These are phyloP conservation scores for Cercospora brassicicola DNA, from an alignment of 2,329 filamentous ascomycete genomes.

Conservation along the genomic window DNA sequence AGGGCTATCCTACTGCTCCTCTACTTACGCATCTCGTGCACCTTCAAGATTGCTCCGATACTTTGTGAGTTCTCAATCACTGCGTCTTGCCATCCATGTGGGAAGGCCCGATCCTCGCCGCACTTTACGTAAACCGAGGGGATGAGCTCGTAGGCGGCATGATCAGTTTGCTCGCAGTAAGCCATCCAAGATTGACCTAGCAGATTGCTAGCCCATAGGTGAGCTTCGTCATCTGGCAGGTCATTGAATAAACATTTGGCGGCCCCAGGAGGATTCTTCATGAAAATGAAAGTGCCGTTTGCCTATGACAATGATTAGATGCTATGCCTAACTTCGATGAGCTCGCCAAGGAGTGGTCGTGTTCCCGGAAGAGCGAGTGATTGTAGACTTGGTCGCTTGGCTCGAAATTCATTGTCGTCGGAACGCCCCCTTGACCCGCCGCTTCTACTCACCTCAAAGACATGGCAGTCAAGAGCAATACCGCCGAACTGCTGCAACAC, in stretches of 20 bases:
- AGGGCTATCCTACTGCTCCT: background rate
- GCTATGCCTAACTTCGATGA: background rate
- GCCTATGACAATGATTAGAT: background rate
- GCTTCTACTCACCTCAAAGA: background rate
- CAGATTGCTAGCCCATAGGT: background rate
- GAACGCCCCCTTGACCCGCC: background rate
- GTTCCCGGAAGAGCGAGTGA: background rate
- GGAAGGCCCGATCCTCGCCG: constrained; percentile 13
- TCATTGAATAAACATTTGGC: background rate
- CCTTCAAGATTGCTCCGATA: background rate
- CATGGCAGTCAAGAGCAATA: constrained; percentile 10
- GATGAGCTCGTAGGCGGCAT: constrained; percentile 15
- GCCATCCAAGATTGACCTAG: constrained; percentile 12
- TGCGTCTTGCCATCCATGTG: background rate
- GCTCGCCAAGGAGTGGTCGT: background rate
- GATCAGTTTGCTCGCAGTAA: constrained; percentile 8
- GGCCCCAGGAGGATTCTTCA: background rate
- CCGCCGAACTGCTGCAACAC: constrained; percentile 18
- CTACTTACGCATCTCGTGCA: background rate
- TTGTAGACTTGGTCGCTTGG: background rate
- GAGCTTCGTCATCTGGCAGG: background rate
- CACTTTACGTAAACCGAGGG: constrained; percentile 10
- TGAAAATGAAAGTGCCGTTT: background rate
- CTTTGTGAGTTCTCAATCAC: background rate
- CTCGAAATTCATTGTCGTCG: background rate